Conservation (phyloP, 2,329 filamentous ascomycete species). For the Xylaria sp. region DNA sequence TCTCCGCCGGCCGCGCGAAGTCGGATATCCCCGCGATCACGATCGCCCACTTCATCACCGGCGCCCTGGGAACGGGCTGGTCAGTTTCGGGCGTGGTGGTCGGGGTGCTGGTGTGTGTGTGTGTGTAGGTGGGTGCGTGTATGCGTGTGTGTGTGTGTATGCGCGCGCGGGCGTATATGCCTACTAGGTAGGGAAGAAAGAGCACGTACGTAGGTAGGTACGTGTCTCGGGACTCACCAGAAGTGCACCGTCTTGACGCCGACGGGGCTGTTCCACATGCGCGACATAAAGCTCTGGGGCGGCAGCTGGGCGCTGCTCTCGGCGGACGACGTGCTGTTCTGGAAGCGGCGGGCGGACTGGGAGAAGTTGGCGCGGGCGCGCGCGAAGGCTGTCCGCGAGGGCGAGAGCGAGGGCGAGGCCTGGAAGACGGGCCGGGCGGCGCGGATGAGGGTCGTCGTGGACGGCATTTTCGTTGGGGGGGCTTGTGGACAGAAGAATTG, state of each 20-base stretch:
- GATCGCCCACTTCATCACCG: conserved; percentile 96
- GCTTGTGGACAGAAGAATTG: background rate
- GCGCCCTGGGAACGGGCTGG: conserved; percentile 65
- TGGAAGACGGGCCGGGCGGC: conserved; percentile 59
- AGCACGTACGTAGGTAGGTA: background rate
- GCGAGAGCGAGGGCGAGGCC: conserved; percentile 58
- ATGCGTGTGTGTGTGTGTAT: too few species aligned
- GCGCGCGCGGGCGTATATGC: too few species aligned
- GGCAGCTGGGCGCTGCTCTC: conserved; percentile 46
- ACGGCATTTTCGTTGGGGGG: conserved; percentile 42
- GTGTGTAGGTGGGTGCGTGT: background rate
- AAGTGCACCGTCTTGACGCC: conserved; percentile 96
- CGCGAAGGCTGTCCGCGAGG: conserved; percentile 57
- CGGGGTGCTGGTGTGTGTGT: background rate
- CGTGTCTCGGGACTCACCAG: conserved; percentile 64
- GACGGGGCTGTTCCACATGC: conserved; percentile 81
- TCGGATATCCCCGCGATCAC: conserved; percentile 92
- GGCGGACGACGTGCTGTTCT: conserved; percentile 64
- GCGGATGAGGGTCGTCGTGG: conserved; percentile 54
- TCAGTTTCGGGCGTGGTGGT: conserved; percentile 16
- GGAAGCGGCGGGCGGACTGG: conserved; percentile 64
- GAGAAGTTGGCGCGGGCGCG: conserved; percentile 45
- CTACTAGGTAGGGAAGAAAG: too few species aligned
- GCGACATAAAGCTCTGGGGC: conserved; percentile 65
- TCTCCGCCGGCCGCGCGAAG: conserved; percentile 86